Conservation (phyloP, 129 eudicot genomes). For the Ambrosia trifida region DNA sequence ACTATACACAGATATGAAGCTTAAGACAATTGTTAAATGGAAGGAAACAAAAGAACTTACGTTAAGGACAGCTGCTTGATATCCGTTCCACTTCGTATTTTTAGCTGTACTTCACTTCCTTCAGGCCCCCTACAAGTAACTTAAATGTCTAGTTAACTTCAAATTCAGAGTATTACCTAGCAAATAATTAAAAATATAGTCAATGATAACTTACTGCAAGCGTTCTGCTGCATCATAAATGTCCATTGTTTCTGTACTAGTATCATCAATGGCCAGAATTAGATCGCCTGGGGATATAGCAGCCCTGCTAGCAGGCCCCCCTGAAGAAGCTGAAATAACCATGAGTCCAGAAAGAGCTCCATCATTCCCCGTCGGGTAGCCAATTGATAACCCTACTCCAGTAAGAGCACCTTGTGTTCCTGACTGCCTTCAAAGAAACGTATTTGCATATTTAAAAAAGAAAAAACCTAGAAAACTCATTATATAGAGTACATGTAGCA, state of each 20-base stretch:
- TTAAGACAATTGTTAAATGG: slow-evolving; percentile 8
- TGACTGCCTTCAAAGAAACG: slow-evolving; percentile 93
- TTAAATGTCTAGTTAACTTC: slow-evolving; percentile 17
- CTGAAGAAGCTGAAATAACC: slow-evolving; percentile 93
- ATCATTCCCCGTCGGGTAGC: slow-evolving; percentile 67
- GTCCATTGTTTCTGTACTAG: slow-evolving; percentile 74
- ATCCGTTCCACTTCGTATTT: slow-evolving; percentile 61
- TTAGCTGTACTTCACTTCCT: slow-evolving; percentile 79
- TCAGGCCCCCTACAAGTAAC: slow-evolving; percentile 75
- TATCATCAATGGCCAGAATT: slow-evolving; percentile 68
- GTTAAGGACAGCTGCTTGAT: slow-evolving; percentile 59
- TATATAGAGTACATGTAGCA: slow-evolving; percentile 1
- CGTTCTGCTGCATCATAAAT: slow-evolving; percentile 98
- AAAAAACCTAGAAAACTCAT: slow-evolving; percentile 4
- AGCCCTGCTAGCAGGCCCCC: slow-evolving; percentile 92
- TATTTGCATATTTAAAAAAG: slow-evolving; percentile 29
- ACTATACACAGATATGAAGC: slow-evolving; percentile 3
- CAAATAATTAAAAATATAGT: slow-evolving; percentile 2
- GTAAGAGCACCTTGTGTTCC: slow-evolving; percentile 90
- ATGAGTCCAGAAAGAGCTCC: slow-evolving; percentile 73
- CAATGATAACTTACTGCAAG: slow-evolving; percentile 65
- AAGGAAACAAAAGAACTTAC: slow-evolving; percentile 40
- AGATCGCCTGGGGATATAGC: slow-evolving; percentile 78
- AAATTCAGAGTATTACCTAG: slow-evolving; percentile 13
- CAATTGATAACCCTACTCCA: slow-evolving; percentile 96